These are phyloP conservation scores for Ganoderma multipileum DNA, from an alignment of 1,284 basidiomycete species.

Conservation along the genomic window DNA sequence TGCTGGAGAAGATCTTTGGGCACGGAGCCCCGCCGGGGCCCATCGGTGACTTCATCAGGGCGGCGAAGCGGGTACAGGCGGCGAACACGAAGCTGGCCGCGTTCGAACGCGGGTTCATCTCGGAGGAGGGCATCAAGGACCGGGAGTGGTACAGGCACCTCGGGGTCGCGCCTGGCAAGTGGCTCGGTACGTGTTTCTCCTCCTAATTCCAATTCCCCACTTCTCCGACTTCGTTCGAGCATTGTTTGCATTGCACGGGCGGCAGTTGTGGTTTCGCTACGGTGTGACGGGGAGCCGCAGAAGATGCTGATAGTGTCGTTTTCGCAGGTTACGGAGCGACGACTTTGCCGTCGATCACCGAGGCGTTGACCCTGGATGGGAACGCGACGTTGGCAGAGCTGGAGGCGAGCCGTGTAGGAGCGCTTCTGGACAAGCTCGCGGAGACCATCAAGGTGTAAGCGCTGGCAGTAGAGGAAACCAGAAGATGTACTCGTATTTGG, in stretches of 20 bases:
- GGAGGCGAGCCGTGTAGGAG: constrained; percentile 70
- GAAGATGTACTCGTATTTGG: neutral
- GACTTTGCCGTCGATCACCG: constrained; percentile 84
- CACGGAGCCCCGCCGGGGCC: constrained; percentile 23
- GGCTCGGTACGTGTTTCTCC: constrained; percentile 66
- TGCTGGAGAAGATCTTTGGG: constrained; percentile 27
- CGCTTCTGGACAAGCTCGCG: constrained; percentile 52
- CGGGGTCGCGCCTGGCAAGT: constrained; percentile 89
- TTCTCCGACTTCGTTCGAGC: neutral
- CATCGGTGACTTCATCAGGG: constrained; percentile 52
- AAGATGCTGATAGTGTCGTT: constrained; percentile 7
- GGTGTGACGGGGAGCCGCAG: constrained; percentile 5
- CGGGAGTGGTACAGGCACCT: constrained; percentile 89
- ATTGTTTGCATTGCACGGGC: neutral
- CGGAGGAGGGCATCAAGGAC: constrained; percentile 78
- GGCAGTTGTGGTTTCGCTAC: constrained; percentile 11
- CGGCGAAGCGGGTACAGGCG: constrained; percentile 64
- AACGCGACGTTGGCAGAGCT: constrained; percentile 64
- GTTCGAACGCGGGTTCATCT: constrained; percentile 90
- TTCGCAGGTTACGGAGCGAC: constrained; percentile 83
- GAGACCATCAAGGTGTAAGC: constrained; percentile 31
- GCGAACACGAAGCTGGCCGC: constrained; percentile 76
- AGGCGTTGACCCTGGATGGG: constrained; percentile 78
- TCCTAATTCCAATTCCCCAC: neutral
- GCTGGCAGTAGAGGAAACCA: constrained; percentile 3